Evolutionary conservation across 2,329 filamentous ascomycete genomes (phyloP).

Genomic region (Akanthomyces dipterigenus): DNA sequence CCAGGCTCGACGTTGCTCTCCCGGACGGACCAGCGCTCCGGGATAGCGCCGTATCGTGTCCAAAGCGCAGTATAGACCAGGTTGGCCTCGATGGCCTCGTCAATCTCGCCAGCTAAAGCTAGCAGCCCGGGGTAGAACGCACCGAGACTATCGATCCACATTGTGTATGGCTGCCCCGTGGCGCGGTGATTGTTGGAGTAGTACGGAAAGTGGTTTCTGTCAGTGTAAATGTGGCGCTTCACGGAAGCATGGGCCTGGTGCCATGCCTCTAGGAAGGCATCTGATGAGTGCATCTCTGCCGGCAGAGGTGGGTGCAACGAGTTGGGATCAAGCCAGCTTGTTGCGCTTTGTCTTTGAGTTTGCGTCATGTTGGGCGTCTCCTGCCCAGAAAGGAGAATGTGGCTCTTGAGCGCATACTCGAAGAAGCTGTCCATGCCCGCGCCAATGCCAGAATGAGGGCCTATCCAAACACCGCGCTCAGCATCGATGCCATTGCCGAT

Average conservation of each 20-base stretch:
- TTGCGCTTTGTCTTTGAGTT: conserved; percentile 34
- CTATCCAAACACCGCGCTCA: conserved; percentile 84
- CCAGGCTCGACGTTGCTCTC: conserved; percentile 80
- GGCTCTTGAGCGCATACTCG: conserved; percentile 92
- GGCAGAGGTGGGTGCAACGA: conserved; percentile 52
- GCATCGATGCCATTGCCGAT: conserved; percentile 90
- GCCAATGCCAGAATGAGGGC: conserved; percentile 84
- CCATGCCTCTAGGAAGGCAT: conserved; percentile 77
- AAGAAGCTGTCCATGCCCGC: conserved; percentile 98
- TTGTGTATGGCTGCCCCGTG: conserved; percentile 80
- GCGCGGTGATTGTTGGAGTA: conserved; percentile 85
- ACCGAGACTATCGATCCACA: conserved; percentile 93
- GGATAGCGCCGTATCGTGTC: conserved; percentile 89
- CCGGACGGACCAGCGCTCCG: conserved; percentile 86
- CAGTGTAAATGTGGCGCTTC: conserved; percentile 83
- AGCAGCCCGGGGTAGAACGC: conserved; percentile 92
- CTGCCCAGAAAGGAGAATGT: conserved; percentile 80
- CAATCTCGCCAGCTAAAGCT: conserved; percentile 77
- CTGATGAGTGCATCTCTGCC: conserved; percentile 61
- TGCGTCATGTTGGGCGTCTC: conserved; percentile 44
- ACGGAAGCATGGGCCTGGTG: conserved; percentile 79
- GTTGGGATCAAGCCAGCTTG: conserved; percentile 56
- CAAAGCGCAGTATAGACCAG: conserved; percentile 87
- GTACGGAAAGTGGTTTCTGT: conserved; percentile 72
- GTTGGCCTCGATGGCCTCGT: conserved; percentile 86